A percentile compares a stretch with the other conserved stretches of the same genome.
These are phyloP conservation scores for Cercospora zeina DNA, from an alignment of 2,329 filamentous ascomycete genomes.

Conservation along the genomic window DNA sequence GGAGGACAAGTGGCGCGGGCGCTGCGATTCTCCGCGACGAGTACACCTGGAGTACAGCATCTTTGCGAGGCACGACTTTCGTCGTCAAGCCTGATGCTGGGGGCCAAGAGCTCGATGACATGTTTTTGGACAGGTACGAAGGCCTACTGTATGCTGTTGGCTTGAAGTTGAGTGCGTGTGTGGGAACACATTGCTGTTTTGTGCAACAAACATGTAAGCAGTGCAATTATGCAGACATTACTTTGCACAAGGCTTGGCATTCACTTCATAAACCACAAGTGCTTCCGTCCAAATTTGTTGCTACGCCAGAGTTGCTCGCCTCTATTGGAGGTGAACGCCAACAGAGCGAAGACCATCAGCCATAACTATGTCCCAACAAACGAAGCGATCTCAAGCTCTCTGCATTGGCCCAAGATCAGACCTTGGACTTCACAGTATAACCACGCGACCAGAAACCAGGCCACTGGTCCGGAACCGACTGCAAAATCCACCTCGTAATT, in stretches of 20 bases:
- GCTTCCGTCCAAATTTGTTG: no score
- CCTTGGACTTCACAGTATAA: conserved; percentile 24
- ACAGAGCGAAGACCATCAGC: no score
- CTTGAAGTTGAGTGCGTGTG: neutral
- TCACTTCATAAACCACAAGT: no score
- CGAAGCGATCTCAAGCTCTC: no score
- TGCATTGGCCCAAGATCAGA: neutral
- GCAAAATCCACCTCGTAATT: conserved; percentile 33
- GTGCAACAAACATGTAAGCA: neutral
- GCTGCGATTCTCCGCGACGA: conserved; percentile 42
- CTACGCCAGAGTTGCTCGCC: no score
- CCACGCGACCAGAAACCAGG: conserved; percentile 27
- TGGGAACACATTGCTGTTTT: neutral
- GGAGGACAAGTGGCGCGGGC: conserved; percentile 44
- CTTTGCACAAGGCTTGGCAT: neutral
- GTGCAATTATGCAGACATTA: neutral
- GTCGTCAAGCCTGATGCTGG: conserved; percentile 33
- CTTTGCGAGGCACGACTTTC: conserved; percentile 27
- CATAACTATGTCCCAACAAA: no score
- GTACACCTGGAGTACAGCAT: conserved; percentile 28
- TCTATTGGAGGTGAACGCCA: no score
- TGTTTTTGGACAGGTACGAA: neutral
- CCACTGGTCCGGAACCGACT: conserved; percentile 28
- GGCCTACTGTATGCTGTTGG: neutral
- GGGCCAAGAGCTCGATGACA: conserved; percentile 28